Conservation (phyloP, 2,329 filamentous ascomycete genomes). For the Clonostachys solani region DNA sequence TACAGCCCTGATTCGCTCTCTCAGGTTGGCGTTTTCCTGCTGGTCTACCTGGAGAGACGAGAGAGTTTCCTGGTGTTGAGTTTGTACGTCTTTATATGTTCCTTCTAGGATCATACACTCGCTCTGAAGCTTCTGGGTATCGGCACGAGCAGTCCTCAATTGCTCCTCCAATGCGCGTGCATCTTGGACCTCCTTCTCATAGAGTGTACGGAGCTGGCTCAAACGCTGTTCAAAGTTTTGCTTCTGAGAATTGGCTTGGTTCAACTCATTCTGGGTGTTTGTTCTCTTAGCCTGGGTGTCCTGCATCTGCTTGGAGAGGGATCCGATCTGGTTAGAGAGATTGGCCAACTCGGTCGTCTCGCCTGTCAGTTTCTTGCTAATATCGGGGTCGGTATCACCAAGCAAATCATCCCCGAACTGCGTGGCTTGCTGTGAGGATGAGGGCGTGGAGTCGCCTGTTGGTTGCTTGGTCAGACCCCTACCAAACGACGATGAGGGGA, state of each 20-base stretch:
- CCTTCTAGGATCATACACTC: conserved; percentile 83
- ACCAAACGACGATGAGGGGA: conserved; percentile 90
- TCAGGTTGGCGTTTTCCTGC: conserved; percentile 79
- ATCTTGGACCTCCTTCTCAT: conserved; percentile 89
- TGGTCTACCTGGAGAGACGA: conserved; percentile 79
- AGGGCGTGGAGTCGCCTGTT: conserved; percentile 56
- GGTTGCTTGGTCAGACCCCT: conserved; percentile 72
- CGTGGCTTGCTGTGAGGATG: conserved; percentile 22
- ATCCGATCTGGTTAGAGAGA: conserved; percentile 91
- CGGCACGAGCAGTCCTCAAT: conserved; percentile 68
- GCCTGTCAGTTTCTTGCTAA: conserved; percentile 80
- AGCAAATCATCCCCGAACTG: conserved; percentile 71
- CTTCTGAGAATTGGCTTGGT: conserved; percentile 80
- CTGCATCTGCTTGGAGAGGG: conserved; percentile 88
- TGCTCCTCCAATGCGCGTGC: conserved; percentile 83
- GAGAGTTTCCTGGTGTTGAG: conserved; percentile 73
- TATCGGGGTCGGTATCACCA: conserved; percentile 84
- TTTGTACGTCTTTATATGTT: conserved; percentile 74
- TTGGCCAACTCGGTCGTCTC: conserved; percentile 94
- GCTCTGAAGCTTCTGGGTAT: conserved; percentile 78
- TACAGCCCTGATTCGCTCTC: conserved; percentile 79
- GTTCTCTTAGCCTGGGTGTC: conserved; percentile 81
- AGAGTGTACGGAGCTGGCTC: conserved; percentile 78
- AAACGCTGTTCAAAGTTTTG: conserved; percentile 88
- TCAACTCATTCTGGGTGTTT: conserved; percentile 76